A percentile compares a stretch with the other conserved stretches of the same genome.
These are phyloP conservation scores for Ogataea pini DNA, from an alignment of 805 yeast genomes.

Conservation along the genomic window DNA sequence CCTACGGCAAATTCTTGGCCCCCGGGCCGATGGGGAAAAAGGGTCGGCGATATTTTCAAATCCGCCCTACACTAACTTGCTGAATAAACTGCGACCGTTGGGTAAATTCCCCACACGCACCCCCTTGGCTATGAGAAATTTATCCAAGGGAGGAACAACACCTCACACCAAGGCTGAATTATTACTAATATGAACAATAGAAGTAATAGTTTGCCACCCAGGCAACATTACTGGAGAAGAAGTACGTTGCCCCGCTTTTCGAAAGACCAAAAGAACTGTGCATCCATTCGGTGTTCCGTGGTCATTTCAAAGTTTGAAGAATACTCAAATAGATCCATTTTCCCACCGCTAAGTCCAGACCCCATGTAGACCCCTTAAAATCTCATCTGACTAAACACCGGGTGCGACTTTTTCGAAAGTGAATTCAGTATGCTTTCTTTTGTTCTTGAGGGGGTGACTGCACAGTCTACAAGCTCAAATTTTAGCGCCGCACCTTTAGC, in stretches of 20 bases:
- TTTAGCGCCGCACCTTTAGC: conserved; percentile 1
- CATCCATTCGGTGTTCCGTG: no score
- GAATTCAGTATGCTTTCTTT: neutral
- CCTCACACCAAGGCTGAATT: neutral
- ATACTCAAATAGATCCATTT: no score
- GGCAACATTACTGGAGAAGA: neutral
- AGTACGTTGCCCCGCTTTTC: no score
- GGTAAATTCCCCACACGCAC: conserved; percentile 7
- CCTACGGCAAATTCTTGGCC: no score
- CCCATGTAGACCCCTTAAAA: conserved; percentile 1
- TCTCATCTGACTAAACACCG: conserved; percentile 3
- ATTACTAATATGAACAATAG: conserved; percentile 5
- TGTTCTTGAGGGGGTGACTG: no score
- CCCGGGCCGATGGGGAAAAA: neutral
- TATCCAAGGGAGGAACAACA: neutral
- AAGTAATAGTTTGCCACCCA: neutral
- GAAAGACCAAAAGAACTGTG: no score
- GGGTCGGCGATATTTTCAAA: neutral
- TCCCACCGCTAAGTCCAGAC: neutral
- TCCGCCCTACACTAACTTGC: no score
- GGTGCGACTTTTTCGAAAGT: neutral
- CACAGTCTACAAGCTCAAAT: no score
- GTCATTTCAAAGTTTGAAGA: no score
- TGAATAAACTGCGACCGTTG: neutral
- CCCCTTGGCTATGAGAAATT: conserved; percentile 1